Evolutionary conservation across 2,329 filamentous ascomycete species (phyloP).

Genomic region (Calonectria naviculata): DNA sequence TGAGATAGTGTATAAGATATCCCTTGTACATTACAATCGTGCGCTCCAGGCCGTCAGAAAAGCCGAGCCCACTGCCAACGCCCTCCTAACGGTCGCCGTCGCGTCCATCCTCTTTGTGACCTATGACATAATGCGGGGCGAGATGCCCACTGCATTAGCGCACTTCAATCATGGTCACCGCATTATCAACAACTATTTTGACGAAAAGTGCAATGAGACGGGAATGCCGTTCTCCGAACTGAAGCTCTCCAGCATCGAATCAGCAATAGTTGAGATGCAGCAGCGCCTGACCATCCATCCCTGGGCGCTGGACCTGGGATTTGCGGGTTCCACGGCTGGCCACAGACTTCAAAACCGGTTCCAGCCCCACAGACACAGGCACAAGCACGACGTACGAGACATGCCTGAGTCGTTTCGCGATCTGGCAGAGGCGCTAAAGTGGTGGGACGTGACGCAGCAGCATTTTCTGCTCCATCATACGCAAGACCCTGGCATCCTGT

Average conservation of each 20-base stretch:
- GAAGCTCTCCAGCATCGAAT: conserved; percentile 25
- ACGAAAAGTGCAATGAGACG: conserved; percentile 24
- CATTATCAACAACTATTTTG: conserved; percentile 34
- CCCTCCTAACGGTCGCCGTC: conserved; percentile 29
- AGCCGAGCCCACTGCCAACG: neutral
- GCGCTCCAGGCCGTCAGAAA: conserved; percentile 26
- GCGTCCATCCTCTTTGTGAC: conserved; percentile 35
- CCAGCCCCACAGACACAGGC: conserved; percentile 1
- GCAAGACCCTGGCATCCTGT: neutral
- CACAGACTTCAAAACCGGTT: conserved; percentile 4
- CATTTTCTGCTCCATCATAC: conserved; percentile 24
- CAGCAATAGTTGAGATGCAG: conserved; percentile 31
- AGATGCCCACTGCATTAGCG: conserved; percentile 25
- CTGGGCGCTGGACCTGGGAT: conserved; percentile 29
- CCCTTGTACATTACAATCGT: conserved; percentile 32
- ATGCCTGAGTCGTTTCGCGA: conserved; percentile 31
- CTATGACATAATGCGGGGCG: conserved; percentile 34
- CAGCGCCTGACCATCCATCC: conserved; percentile 36
- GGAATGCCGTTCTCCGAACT: conserved; percentile 21
- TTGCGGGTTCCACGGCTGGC: conserved; percentile 8
- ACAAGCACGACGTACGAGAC: conserved; percentile 24
- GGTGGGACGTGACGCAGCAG: conserved; percentile 35
- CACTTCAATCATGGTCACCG: conserved; percentile 33
- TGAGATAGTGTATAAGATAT: conserved; percentile 20
- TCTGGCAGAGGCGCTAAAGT: conserved; percentile 24